A percentile compares a stretch with the other conserved stretches of the same genome.
These are phyloP conservation scores for Pneumocystis murina DNA, from an alignment of 1,139 yeast species.

Conservation along the genomic window DNA sequence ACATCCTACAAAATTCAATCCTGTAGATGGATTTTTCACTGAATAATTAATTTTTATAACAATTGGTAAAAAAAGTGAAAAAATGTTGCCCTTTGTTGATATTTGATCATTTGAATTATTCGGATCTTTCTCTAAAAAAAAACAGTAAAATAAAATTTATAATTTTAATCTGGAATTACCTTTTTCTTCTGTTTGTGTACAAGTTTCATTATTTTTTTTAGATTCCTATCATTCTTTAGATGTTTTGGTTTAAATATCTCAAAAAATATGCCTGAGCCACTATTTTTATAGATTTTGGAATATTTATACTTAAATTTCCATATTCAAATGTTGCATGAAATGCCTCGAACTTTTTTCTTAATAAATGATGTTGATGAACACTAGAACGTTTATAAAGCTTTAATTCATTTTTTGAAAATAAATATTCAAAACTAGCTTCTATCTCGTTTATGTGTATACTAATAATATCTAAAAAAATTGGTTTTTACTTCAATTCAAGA, in stretches of 20 bases:
- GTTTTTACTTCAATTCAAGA: neutral
- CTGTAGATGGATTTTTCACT: slow-evolving; percentile 53
- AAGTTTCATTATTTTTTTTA: neutral
- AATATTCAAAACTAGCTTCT: slow-evolving; percentile 35
- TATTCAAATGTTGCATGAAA: neutral
- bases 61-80: slow-evolving; percentile 46
- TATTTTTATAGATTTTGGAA: neutral
- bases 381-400: slow-evolving; percentile 22
- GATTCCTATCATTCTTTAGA: neutral
- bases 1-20: slow-evolving; percentile 46
- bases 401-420: slow-evolving; percentile 46
- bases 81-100: slow-evolving; percentile 3
- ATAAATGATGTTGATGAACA: slow-evolving; percentile 30
- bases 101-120: slow-evolving; percentile 8
- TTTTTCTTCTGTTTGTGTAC: neutral
- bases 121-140: slow-evolving; percentile 18
- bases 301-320: neutral
- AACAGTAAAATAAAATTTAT: slow-evolving; percentile 17
- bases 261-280: neutral
- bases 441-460: slow-evolving; percentile 50
- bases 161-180: neutral
- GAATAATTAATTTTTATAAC: slow-evolving; percentile 55
- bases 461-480: slow-evolving; percentile 27
- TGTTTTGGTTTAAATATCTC: neutral
- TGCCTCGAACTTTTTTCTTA: slow-evolving; percentile 30